These are phyloP conservation scores for Epichloe sp. DNA, from an alignment of 2,329 filamentous ascomycete species.

Conservation along the genomic window DNA sequence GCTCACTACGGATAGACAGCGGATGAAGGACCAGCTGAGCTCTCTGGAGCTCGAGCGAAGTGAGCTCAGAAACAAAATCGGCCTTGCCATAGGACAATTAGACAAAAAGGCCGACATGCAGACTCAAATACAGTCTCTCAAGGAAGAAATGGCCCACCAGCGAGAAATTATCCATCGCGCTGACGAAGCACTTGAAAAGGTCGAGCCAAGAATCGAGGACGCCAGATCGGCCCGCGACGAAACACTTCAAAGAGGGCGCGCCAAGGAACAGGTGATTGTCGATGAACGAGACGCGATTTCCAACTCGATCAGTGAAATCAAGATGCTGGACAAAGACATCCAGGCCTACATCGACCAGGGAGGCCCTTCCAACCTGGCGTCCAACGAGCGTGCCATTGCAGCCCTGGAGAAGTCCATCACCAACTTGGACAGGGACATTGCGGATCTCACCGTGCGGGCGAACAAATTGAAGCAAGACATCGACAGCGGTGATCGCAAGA, in stretches of 20 bases:
- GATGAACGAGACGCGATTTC: slow-evolving; percentile 59
- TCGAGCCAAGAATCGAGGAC: slow-evolving; percentile 64
- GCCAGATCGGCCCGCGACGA: slow-evolving; percentile 69
- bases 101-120: slow-evolving; percentile 67
- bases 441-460: slow-evolving; percentile 51
- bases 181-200: slow-evolving; percentile 59
- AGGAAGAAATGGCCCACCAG: slow-evolving; percentile 53
- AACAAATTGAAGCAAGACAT: slow-evolving; percentile 69
- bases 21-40: slow-evolving; percentile 53
- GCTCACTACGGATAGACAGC: slow-evolving; percentile 57
- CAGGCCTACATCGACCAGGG: slow-evolving; percentile 64
- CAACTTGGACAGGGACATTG: slow-evolving; percentile 54
- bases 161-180: slow-evolving; percentile 54
- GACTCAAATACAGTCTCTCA: slow-evolving; percentile 60
- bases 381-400: slow-evolving; percentile 56
- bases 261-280: slow-evolving; percentile 59
- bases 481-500: slow-evolving; percentile 67
- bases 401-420: slow-evolving; percentile 52
- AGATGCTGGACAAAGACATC: slow-evolving; percentile 64
- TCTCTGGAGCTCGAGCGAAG: slow-evolving; percentile 64
- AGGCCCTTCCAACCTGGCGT: slow-evolving; percentile 57
- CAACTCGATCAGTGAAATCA: slow-evolving; percentile 64
- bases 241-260: slow-evolving; percentile 54
- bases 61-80: slow-evolving; percentile 61
- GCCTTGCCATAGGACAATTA: slow-evolving; percentile 56